phyloP scores from a whole-genome alignment of 768 basidiomycete species.

The Lentinus tigrinus region DNA sequence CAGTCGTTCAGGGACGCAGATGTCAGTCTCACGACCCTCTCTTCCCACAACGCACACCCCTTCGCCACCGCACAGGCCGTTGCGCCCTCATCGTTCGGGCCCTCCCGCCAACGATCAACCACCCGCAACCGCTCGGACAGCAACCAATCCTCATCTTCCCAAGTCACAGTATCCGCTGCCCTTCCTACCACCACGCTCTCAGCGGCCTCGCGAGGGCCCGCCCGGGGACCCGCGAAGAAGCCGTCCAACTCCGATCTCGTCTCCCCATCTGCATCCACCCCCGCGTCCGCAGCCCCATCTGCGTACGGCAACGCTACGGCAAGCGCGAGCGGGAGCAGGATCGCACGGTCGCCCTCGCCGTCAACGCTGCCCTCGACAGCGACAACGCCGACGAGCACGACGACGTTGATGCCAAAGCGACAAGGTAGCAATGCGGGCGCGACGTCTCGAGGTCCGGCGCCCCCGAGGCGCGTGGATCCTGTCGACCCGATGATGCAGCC shows the following conservation, averaged over 20 bases:
- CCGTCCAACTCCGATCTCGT: neutral
- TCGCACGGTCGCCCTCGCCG: neutral
- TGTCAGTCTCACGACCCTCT: neutral
- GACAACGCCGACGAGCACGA: slow-evolving; percentile 5
- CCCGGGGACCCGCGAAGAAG: neutral
- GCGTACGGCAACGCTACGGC: too few species aligned
- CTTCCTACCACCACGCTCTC: neutral
- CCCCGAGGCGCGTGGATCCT: slow-evolving; percentile 11
- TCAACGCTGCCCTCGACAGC: neutral
- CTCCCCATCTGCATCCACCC: neutral
- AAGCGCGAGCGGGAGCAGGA: too few species aligned
- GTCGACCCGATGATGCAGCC: slow-evolving; percentile 11
- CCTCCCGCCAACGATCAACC: slow-evolving; percentile 1
- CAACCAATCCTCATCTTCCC: neutral
- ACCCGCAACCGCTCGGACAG: neutral
- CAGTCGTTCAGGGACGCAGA: neutral
- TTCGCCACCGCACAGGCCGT: slow-evolving; percentile 14
- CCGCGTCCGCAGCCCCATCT: too few species aligned
- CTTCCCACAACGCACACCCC: slow-evolving; percentile 12
- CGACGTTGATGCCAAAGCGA: neutral
- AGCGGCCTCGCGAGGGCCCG: neutral
- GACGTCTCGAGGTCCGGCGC: neutral
- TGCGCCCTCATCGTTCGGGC: neutral
- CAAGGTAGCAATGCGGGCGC: neutral
- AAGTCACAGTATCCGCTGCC: neutral